Evolutionary conservation across 116 monocot species (phyloP).

Genomic region (Iris pallida): DNA sequence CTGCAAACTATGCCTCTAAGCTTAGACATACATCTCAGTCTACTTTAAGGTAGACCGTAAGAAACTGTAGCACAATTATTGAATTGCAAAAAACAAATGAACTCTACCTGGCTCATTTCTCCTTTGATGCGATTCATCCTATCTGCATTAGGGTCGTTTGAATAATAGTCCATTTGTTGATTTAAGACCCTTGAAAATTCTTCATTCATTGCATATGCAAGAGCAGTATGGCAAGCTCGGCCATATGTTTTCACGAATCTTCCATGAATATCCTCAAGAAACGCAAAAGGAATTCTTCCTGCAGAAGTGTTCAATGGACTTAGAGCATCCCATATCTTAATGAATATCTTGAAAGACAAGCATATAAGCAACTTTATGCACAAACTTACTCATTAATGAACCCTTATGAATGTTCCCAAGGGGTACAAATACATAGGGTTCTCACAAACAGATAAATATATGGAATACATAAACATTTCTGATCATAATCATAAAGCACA

Average conservation of each 20-base stretch:
- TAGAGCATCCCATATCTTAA: no score
- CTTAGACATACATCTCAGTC: no score
- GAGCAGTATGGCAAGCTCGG: slow-evolving; percentile 90
- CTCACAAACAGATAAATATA: no score
- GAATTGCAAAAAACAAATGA: neutral
- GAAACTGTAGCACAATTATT: neutral
- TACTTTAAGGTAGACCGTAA: neutral
- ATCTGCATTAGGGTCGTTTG: slow-evolving; percentile 96
- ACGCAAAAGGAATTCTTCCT: slow-evolving; percentile 96
- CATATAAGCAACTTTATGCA: neutral
- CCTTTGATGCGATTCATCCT: slow-evolving; percentile 90
- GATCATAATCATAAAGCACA: no score
- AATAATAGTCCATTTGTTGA: slow-evolving; percentile 94
- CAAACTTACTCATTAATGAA: neutral
- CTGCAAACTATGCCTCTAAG: no score
- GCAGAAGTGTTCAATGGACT: neutral
- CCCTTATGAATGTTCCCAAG: neutral
- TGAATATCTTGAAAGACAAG: no score
- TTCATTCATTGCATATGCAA: slow-evolving; percentile 97
- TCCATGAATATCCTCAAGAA: slow-evolving; percentile 93
- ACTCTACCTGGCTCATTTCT: slow-evolving; percentile 91
- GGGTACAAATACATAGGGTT: neutral
- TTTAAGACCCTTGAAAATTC: slow-evolving; percentile 93
- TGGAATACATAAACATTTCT: no score
- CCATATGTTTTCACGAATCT: slow-evolving; percentile 93